Base-by-base conservation (phyloP, 2,329 filamentous ascomycete genomes). In the Scytalidium lignicola region DNA sequence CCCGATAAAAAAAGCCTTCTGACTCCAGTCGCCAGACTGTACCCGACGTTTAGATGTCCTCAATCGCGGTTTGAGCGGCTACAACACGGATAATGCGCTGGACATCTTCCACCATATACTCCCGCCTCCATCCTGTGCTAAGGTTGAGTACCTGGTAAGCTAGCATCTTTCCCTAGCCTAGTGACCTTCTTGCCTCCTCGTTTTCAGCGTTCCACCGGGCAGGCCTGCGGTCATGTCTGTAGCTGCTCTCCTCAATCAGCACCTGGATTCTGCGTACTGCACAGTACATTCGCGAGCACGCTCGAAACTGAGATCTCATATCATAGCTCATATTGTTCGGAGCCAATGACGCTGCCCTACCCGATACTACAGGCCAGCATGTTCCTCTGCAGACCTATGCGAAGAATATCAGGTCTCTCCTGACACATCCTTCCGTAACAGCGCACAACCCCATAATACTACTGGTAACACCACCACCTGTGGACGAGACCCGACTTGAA, bases 311-410 rank as follows among this genome's bases (percentile, higher is more conserved):
- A 13, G 12, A 17, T 37, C 5, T 17, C 15, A 8, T 28, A 2
- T 20, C 9, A 10, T 32, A 56, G 52, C 60, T 70, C 37, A 70
- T 96, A 51, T 85, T 95, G 56, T 83, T 96, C 52, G 93, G 93
- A 17, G 89, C 93, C 58, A 97, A 99, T 64, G 93, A 97, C 67
- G 85, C 92, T 3, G 83, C 83, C 48, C 67, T 95, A 3, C 78
- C 82, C 3, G 71, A 79, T 32, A 73, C 77, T 3, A 82, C 80
- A 45, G 73, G 74, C 9, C 93, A 97, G 67, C 83, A 92, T 65
- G 79, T 97, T 7, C 80, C 88, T 1, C 67, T 96, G n/a, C 76
- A 84, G 1, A 40, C 82, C 52, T 97, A 90, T 72, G 82, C 80
- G 64, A 69, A 77, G 48, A 95, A 96, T 62, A 69, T 96, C 43